These are phyloP conservation scores for Paramecium octaurelia DNA, from an alignment of 73 alveolate species.

Conservation along the genomic window DNA sequence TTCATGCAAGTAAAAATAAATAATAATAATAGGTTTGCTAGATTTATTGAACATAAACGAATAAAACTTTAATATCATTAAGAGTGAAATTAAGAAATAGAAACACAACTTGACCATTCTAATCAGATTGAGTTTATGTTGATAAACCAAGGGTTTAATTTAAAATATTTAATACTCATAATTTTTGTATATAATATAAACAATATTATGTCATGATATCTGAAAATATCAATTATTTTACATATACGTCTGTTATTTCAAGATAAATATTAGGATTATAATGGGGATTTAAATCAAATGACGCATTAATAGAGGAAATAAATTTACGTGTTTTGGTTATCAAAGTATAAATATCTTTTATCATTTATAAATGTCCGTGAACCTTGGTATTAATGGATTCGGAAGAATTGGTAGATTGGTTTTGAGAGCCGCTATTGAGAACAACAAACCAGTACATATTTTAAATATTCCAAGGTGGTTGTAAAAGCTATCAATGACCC, in stretches of 20 bases:
- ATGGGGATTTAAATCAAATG: not conserved
- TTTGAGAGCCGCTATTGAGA: conserved; percentile 86
- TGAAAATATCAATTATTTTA: not conserved
- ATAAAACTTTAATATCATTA: not conserved
- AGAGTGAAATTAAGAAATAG: not conserved
- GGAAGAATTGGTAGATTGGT: conserved; percentile 97
- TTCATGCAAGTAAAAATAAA: not conserved
- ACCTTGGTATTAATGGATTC: conserved; percentile 95
- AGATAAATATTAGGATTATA: not conserved
- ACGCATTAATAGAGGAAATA: not conserved
- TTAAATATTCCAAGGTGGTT: conserved; percentile 63
- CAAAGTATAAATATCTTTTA: not conserved
- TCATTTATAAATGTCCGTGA: conserved; percentile 67
- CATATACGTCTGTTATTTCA: not conserved
- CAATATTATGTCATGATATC: not conserved
- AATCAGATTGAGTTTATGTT: not conserved
- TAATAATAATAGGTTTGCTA: not conserved
- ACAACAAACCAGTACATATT: conserved; percentile 70
- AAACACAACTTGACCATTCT: not conserved
- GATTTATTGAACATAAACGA: not conserved
- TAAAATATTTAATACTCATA: not conserved
- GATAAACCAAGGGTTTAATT: not conserved
- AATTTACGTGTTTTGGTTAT: conserved; percentile 29
- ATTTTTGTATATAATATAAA: not conserved
- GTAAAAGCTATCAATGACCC: conserved; percentile 76